Percentiles rank a stretch among this genome's conserved stretches.
Conservation (phyloP, 805 yeast species). For the Myxozyma udenii region DNA sequence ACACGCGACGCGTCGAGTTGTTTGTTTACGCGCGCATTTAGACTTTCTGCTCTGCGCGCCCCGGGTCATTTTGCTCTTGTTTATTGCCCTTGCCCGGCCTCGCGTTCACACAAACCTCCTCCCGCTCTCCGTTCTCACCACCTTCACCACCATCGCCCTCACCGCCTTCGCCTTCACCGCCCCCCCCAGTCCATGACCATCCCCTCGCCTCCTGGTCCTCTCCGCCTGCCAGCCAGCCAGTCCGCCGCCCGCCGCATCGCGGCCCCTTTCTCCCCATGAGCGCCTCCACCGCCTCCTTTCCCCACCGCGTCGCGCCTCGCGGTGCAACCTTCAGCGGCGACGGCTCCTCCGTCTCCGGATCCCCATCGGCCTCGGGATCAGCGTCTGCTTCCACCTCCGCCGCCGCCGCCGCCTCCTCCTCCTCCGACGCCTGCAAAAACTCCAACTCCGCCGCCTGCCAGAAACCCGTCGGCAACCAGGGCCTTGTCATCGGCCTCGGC, state of each 20-base stretch:
- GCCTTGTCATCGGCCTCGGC: slow-evolving; percentile 26
- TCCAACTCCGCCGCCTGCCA: slow-evolving; percentile 16
- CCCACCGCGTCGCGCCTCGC: background rate
- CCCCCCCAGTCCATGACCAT: background rate
- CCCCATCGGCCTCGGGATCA: background rate
- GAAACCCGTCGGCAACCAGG: slow-evolving; percentile 16
- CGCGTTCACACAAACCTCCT: background rate
- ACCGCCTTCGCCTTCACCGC: background rate
- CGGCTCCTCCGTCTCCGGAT: background rate
- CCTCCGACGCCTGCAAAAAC: slow-evolving; percentile 5
- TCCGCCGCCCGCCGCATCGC: background rate
- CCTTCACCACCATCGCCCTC: background rate
- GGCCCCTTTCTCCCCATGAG: background rate
- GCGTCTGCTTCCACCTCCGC: slow-evolving; percentile 1
- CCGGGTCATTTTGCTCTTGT: too few relatives aligned
- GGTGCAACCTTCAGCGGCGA: background rate
- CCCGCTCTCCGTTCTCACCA: background rate
- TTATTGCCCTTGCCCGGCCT: too few relatives aligned
- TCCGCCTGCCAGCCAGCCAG: background rate
- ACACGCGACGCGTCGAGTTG: too few relatives aligned
- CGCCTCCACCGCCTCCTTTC: background rate
- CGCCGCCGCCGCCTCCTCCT: slow-evolving; percentile 7
- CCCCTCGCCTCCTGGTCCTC: background rate
- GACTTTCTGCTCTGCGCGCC: too few relatives aligned
- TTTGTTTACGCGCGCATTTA: too few relatives aligned